Evolutionary conservation across 352 stramenopile genomes (phyloP).

Genomic region (Thraustochytrium sp.): DNA sequence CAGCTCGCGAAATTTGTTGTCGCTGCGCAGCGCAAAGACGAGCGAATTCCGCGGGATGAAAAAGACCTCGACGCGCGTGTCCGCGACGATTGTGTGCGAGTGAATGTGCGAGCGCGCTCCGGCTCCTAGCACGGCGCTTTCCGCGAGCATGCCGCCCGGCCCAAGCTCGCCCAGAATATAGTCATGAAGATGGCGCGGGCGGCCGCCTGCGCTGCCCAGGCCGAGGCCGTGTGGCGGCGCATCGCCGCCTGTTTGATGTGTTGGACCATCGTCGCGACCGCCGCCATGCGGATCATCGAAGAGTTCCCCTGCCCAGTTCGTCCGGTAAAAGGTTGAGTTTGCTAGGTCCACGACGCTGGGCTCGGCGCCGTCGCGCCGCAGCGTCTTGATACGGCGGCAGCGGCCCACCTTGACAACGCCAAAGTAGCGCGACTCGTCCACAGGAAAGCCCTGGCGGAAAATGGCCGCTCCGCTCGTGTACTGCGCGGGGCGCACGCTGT

Average conservation of each 20-base stretch:
- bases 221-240: neutral
- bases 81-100: neutral
- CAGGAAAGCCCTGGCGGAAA: neutral
- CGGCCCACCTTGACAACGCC: neutral
- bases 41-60: conserved; percentile 13
- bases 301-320: too few species aligned
- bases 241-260: too few species aligned
- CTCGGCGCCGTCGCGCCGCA: neutral
- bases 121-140: neutral
- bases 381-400: neutral
- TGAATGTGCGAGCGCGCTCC: neutral
- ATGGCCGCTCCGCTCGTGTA: neutral
- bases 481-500: neutral
- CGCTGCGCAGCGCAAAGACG: conserved; percentile 13
- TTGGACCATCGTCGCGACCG: too few species aligned
- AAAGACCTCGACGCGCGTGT: conserved; percentile 17
- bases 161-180: neutral
- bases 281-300: too few species aligned
- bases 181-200: neutral
- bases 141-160: neutral
- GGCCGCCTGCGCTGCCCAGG: neutral
- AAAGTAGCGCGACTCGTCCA: conserved; percentile 1
- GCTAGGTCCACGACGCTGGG: neutral
- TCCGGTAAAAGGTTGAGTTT: neutral
- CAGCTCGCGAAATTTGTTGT: neutral